Evolutionary conservation across 768 basidiomycete species (phyloP), one percentile per base, ranked within the genome.

Genomic region (Naganishia antarctica): DNA sequence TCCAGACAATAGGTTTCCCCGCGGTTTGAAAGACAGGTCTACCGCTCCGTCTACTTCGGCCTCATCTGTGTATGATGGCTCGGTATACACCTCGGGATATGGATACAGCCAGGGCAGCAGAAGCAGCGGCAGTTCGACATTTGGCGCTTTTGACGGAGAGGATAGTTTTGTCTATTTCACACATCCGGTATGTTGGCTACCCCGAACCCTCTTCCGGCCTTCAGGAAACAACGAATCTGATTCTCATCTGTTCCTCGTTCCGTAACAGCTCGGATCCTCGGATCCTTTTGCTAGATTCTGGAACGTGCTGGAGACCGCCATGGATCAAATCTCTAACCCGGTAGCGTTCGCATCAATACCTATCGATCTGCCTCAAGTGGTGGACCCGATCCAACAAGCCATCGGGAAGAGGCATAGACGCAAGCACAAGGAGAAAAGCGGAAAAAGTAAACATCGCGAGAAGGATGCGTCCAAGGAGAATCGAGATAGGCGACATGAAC

Each of bases 271-370:
- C 4, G 63, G 53, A n/a, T 64, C 70, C 2, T 60, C 71, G 4
- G 75, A 77, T 50, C 75, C 74, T n/a, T 77, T 77, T 65, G 68
- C 64, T 11, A 26, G 73, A 45, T 77, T 77, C 64, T 77, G 76
- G 76, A 73, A 73, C 18, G 72, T 73, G 63, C 57, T 77, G 15
- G 74, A 77, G 43, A 73, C 70, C 23, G 71, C 72, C 61, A 53
- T 77, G 47, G 72, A 75, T 18, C 68, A 72, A 44, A 70, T 76
- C 13, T 65, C 66, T n/a, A 73, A 73, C 59, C 76, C 76, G 18
- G 73, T 76, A 1, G 70, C 70, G 16, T 76, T 77, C 47, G 73
- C 74, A 26, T 68, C 67, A 60, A 68, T 69, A n/a, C 69, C 73
- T 1, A 29, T 74, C 50, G 70, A 66, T 40, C 28, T 64, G n/a